Conservation (phyloP, 495 filamentous ascomycete genomes). For the Penicillium samsonianum region DNA sequence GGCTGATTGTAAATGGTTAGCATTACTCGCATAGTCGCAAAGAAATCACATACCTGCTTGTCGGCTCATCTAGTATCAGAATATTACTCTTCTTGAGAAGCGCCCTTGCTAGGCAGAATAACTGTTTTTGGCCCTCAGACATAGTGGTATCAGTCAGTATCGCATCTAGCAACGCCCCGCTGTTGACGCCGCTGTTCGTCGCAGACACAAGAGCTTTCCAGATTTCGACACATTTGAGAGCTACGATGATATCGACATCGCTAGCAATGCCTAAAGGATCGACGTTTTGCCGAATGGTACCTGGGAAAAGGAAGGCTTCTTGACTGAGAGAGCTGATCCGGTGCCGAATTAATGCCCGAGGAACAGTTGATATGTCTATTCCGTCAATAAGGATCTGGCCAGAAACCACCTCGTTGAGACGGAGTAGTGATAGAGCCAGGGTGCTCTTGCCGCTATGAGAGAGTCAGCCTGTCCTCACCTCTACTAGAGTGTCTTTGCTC, state of each 20-base stretch:
- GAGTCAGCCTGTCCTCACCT: neutral
- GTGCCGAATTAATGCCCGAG: constrained; percentile 49
- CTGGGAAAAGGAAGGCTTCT: constrained; percentile 60
- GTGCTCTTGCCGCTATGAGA: constrained; percentile 59
- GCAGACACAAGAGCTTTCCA: constrained; percentile 15
- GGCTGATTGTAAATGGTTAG: constrained; percentile 57
- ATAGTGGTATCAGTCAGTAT: constrained; percentile 36
- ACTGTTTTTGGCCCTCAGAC: constrained; percentile 59
- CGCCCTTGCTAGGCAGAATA: constrained; percentile 59
- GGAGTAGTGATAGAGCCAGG: constrained; percentile 59
- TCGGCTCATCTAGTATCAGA: constrained; percentile 48
- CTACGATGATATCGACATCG: constrained; percentile 37
- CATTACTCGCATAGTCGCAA: neutral
- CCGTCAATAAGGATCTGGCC: constrained; percentile 58
- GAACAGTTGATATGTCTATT: constrained; percentile 50
- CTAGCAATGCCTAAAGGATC: constrained; percentile 40
- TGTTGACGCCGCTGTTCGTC: neutral
- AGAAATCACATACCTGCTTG: constrained; percentile 38
- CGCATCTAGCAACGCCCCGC: constrained; percentile 53
- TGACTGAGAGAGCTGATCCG: constrained; percentile 58
- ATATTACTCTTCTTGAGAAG: constrained; percentile 47
- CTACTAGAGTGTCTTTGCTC: neutral
- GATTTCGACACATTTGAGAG: constrained; percentile 41
- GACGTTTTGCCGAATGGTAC: constrained; percentile 55
- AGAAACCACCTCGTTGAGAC: constrained; percentile 46